Evolutionary conservation across 768 basidiomycete genomes (phyloP), one percentile per base, ranked within the genome.

Genomic region (Tricholoma sp.): DNA sequence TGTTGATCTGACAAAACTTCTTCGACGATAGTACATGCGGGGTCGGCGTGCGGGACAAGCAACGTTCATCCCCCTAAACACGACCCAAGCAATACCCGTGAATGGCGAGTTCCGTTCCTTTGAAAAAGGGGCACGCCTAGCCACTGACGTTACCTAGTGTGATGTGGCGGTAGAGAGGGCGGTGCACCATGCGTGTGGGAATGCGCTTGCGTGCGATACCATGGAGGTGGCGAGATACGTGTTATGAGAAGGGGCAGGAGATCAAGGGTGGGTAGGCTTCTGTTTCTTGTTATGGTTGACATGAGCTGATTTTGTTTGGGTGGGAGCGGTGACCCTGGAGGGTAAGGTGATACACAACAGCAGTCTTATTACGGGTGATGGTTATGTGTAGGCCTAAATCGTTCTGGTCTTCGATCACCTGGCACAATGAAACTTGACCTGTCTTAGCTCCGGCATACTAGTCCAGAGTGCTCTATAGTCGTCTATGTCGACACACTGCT

Each of bases 321-420:
- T 46, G 12, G 29, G 56, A 95, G 97, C 95, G 58, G 97, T 99
- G 19, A 97, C 97, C 0, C 76, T 99, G 43, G 95, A 98, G 45
- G 97, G 97, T 0, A 98, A 95, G 2, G 77, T 99, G 59, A 98
- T 99, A 49, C 97, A 99, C 71, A 95, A 95, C 76, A 94, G 92
- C 62, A 97, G 97, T 59, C 74, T 96, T 49, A 98, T 99, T 67
- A 99, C 97, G 32, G 97, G 97, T 74, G 24, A 29, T 50, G 11
- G 2, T 11, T 18, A 22, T 52, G 16, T 21, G 7, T 52, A 82
- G 80, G 76, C 22, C 68, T 77, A 29, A n/a, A n/a, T n/a, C n/a
- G n/a, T n/a, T n/a, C n/a, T n/a, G n/a, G n/a, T n/a, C n/a, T n/a
- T n/a, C n/a, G n/a, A n/a, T n/a, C n/a, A n/a, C n/a, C n/a, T n/a